Evolutionary conservation across 2,329 filamentous ascomycete species (phyloP), one percentile per base, ranked within the genome.

Genomic region (Alternaria angustiovoidea): DNA sequence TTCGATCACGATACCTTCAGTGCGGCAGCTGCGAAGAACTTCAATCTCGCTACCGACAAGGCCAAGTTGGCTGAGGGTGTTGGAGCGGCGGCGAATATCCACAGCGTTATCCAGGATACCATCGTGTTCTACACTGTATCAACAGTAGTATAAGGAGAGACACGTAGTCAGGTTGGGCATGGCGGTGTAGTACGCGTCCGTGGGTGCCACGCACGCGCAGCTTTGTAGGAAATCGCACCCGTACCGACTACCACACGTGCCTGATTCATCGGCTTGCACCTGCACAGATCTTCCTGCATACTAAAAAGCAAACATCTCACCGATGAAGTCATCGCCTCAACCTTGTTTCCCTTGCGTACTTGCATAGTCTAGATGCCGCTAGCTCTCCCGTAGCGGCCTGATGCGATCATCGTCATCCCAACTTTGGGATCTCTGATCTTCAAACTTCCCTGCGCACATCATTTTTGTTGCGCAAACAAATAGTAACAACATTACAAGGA

Each of bases 1-100:
- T 57, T 34, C 11, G 65, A 69, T 46, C 67, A 69, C 43, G 67
- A 69, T 24, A 61, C 62, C 12, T 69, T 69, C 41, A 69, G 65
- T 41, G 60, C 54, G 8, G 64, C 60, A 16, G 53, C 52, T 8
- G 42, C 63, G 46, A 59, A 43, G 41, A 66, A 66, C 22, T 49
- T 59, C 22, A 52, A 63, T 49, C 51, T 49, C 0, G 51, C 53
- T 6, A 55, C 66, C 5, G 48, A 54, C 1, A 39, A 54, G 39
- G 56, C 16, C 30, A 66, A 68, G 57, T 51, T 55, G 12, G 26
- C 43, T n/a, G 55, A 65, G 39, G 65, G 60, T 1, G 38, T 26
- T 1, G 64, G 59, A 20, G 67, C 62, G 3, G 61, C 66, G 11
- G 54, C 47, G 22, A 70, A 65, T 41, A 70, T 68, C 20, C 66